Conservation (phyloP, 1,284 basidiomycete species). For the Sporisorium iseilematis-ciliati region DNA sequence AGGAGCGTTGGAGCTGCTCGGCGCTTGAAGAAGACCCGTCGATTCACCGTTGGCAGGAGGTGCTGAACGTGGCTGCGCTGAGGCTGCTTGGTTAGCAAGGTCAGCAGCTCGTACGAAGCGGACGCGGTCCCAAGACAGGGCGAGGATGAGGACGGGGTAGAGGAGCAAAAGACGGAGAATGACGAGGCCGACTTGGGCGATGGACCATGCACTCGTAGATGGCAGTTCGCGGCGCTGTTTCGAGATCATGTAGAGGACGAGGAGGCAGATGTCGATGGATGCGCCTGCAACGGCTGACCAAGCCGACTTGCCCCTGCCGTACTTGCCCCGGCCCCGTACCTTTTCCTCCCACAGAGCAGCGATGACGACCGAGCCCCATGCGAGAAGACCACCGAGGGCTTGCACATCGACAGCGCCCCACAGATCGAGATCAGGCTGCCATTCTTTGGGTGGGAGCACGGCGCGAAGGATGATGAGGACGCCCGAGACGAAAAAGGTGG, state of each 20-base stretch:
- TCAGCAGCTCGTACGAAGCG: slow-evolving; percentile 56
- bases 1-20: slow-evolving; percentile 14
- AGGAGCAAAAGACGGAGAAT: slow-evolving; percentile 56
- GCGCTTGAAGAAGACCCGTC: slow-evolving; percentile 35
- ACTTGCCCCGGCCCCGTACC: slow-evolving; percentile 50
- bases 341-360: slow-evolving; percentile 59
- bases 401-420: slow-evolving; percentile 61
- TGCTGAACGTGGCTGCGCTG: slow-evolving; percentile 27
- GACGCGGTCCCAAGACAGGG: slow-evolving; percentile 52
- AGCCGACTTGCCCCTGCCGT: slow-evolving; percentile 57
- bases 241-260: slow-evolving; percentile 50
- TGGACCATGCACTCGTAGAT: slow-evolving; percentile 47
- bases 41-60: slow-evolving; percentile 30
- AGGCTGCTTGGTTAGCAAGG: slow-evolving; percentile 29
- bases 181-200: slow-evolving; percentile 57
- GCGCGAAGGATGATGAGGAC: slow-evolving; percentile 61
- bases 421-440: slow-evolving; percentile 55
- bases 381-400: slow-evolving; percentile 57
- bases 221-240: slow-evolving; percentile 29
- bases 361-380: slow-evolving; percentile 56
- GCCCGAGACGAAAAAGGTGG: slow-evolving; percentile 58
- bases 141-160: slow-evolving; percentile 56
- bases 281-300: slow-evolving; percentile 37
- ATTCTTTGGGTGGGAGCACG: slow-evolving; percentile 59
- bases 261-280: slow-evolving; percentile 44